Percentiles rank a stretch among this genome's conserved stretches.
phyloP scores from a whole-genome alignment of 176 grass and related monocot genomes.

The Raddia distichophylla region DNA sequence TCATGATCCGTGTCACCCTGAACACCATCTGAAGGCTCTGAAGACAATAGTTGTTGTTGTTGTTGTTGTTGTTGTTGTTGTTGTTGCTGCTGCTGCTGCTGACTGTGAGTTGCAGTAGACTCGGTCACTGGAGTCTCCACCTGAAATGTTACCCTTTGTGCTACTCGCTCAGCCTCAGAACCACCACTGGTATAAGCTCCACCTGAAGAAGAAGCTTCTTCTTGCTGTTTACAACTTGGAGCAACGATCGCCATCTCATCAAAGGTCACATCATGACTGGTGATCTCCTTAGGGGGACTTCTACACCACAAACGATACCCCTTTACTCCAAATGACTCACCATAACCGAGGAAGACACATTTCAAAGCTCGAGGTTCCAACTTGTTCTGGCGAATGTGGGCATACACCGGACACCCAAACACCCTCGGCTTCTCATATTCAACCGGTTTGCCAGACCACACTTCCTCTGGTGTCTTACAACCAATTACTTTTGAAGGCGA shows the following conservation, averaged over 20 bases:
- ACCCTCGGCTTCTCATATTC: constrained; percentile 19
- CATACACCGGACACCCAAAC: background rate
- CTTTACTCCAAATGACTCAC: background rate
- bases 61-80: background rate
- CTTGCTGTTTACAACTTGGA: background rate
- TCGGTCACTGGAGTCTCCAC: background rate
- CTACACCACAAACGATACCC: constrained; percentile 23
- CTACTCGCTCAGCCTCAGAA: background rate
- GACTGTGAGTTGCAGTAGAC: background rate
- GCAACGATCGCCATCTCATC: background rate
- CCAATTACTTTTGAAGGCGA: constrained; percentile 5
- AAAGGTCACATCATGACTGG: background rate
- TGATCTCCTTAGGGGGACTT: background rate
- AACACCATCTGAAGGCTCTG: rapidly evolving
- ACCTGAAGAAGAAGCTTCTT: background rate
- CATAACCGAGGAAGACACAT: constrained; percentile 26
- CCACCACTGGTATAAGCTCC: background rate
- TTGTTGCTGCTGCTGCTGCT: background rate
- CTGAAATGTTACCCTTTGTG: background rate
- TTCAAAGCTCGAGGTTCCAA: constrained; percentile 13
- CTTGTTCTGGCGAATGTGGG: background rate
- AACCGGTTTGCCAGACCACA: background rate
- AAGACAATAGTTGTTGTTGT: background rate
- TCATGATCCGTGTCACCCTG: background rate
- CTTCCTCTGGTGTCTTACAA: constrained; percentile 17